Conservation (phyloP, 2,329 filamentous ascomycete genomes). For the Alternaria rosae region DNA sequence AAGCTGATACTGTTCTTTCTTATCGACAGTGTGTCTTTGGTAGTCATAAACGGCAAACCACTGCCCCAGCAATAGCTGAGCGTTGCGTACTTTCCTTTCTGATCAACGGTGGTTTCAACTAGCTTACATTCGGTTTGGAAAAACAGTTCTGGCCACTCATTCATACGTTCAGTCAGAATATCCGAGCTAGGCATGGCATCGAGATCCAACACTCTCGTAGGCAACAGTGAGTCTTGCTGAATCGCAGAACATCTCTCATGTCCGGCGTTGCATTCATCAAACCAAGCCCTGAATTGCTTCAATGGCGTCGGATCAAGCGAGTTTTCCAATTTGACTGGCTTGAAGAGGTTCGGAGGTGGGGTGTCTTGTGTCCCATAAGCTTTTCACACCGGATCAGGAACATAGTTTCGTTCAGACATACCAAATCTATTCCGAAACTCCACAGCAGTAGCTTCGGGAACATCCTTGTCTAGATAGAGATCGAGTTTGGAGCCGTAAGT, state of each 20-base stretch:
- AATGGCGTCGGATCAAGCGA: neutral
- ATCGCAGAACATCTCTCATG: neutral
- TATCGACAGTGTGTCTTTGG: neutral
- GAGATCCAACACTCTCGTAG: constrained; percentile 6
- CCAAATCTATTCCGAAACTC: constrained; percentile 1
- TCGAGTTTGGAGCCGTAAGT: neutral
- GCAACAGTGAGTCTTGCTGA: neutral
- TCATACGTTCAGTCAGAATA: neutral
- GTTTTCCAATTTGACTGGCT: neutral
- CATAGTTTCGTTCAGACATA: neutral
- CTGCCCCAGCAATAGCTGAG: constrained; percentile 17
- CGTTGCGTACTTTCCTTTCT: constrained; percentile 1
- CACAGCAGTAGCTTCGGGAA: neutral
- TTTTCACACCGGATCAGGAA: neutral
- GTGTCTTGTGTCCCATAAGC: neutral
- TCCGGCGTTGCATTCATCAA: neutral
- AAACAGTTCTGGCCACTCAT: constrained; percentile 1
- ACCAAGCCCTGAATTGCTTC: neutral
- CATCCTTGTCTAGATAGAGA: neutral
- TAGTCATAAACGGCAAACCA: constrained; percentile 9
- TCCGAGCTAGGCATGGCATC: neutral
- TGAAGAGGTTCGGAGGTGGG: neutral
- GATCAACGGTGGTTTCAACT: neutral
- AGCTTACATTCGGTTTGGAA: neutral
- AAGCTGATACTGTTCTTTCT: constrained; percentile 7